These are phyloP conservation scores for Pythium scleroteichum DNA, from an alignment of 352 stramenopile genomes.

Conservation along the genomic window DNA sequence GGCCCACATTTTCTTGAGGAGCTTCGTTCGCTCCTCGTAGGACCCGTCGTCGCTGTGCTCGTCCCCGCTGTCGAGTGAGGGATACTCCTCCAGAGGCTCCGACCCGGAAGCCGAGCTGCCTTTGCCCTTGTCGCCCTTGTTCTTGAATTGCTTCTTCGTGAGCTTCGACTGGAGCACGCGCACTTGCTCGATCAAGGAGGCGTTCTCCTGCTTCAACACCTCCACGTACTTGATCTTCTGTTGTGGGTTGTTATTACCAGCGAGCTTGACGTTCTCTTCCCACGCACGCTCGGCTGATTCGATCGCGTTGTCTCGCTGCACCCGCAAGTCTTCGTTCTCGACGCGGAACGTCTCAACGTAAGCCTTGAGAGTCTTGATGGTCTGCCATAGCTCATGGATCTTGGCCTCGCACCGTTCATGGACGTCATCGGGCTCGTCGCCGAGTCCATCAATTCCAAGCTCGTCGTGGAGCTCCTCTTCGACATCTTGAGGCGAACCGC, in stretches of 20 bases:
- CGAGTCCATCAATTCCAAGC: slow-evolving; percentile 21
- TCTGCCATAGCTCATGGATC: slow-evolving; percentile 72
- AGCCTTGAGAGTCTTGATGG: slow-evolving; percentile 54
- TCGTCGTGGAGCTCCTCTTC: slow-evolving; percentile 18
- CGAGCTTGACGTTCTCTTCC: slow-evolving; percentile 56
- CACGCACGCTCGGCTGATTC: slow-evolving; percentile 54
- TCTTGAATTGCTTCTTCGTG: slow-evolving; percentile 26
- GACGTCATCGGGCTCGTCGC: slow-evolving; percentile 11
- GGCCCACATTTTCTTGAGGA: slow-evolving; percentile 54
- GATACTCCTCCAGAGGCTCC: slow-evolving; percentile 27
- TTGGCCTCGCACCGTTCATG: slow-evolving; percentile 65
- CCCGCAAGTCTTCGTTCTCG: slow-evolving; percentile 45
- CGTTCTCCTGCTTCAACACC: slow-evolving; percentile 71
- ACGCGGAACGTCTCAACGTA: slow-evolving; percentile 64
- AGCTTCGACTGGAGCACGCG: slow-evolving; percentile 57
- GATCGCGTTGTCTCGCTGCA: slow-evolving; percentile 62
- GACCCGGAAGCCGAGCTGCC: slow-evolving; percentile 18
- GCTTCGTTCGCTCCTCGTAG: slow-evolving; percentile 37
- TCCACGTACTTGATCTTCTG: slow-evolving; percentile 78
- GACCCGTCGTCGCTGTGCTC: slow-evolving; percentile 25
- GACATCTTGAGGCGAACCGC: not conserved
- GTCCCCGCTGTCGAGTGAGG: slow-evolving; percentile 26
- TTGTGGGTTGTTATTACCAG: slow-evolving; percentile 62
- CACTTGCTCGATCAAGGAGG: slow-evolving; percentile 45
- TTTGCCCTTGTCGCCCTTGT: slow-evolving; percentile 14